Evolutionary conservation across 208 protist genomes (phyloP).

Genomic region (Acanthamoeba sp.): DNA sequence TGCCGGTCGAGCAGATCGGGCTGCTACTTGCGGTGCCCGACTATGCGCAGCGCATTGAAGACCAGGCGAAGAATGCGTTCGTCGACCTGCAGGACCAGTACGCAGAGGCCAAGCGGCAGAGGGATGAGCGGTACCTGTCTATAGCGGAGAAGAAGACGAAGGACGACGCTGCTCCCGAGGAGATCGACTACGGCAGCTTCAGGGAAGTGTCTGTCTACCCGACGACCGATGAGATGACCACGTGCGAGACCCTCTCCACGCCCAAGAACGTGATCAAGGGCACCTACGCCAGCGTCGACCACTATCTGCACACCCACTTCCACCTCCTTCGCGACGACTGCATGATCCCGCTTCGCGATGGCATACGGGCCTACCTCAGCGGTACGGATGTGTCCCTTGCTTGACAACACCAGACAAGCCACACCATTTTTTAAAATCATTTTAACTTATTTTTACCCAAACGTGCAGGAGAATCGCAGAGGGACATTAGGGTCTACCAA

Average conservation of each 20-base stretch:
- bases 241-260: neutral
- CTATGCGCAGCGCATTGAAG: neutral
- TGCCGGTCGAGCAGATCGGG: neutral
- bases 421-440: too few species aligned
- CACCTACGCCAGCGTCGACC: constrained; percentile 22
- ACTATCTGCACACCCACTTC: constrained; percentile 82
- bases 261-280: constrained; percentile 69
- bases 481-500: neutral
- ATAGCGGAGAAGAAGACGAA: neutral
- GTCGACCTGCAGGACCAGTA: neutral
- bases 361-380: neutral
- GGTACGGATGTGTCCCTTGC: neutral
- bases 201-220: constrained; percentile 6
- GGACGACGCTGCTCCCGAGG: neutral
- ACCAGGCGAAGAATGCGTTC: neutral
- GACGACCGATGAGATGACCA: neutral
- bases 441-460: neutral
- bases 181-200: neutral
- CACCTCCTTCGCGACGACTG: constrained; percentile 80
- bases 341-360: constrained; percentile 77
- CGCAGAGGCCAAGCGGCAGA: neutral
- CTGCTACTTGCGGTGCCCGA: neutral
- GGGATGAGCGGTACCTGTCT: neutral
- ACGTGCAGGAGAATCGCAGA: neutral
- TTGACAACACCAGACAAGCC: too few species aligned